phyloP scores from a whole-genome alignment of 2,329 filamentous ascomycete species.

The Tolypocladium ophioglossoides region DNA sequence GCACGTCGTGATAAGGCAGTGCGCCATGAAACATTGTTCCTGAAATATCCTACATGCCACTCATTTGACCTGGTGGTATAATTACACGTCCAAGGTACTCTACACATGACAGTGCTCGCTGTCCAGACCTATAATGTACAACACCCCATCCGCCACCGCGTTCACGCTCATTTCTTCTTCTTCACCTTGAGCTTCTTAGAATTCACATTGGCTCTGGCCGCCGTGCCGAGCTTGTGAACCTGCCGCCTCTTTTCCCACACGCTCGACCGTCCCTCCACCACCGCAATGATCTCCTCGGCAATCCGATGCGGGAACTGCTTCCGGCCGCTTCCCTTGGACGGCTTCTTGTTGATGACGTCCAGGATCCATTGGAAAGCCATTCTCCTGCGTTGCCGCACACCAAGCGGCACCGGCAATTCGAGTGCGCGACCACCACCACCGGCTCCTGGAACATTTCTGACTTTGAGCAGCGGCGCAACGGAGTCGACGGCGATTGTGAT shows the following conservation, averaged over 20 bases:
- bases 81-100: neutral
- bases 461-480: slow-evolving; percentile 76
- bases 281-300: slow-evolving; percentile 75
- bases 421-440: slow-evolving; percentile 79
- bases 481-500: slow-evolving; percentile 86
- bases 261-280: slow-evolving; percentile 73
- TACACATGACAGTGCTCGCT: neutral
- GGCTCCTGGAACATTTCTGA: slow-evolving; percentile 64
- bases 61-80: neutral
- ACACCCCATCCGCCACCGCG: neutral
- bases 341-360: slow-evolving; percentile 69
- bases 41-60: neutral
- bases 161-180: slow-evolving; percentile 20
- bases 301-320: slow-evolving; percentile 66
- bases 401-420: slow-evolving; percentile 71
- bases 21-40: neutral
- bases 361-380: slow-evolving; percentile 83
- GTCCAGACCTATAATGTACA: neutral
- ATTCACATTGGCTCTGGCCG: slow-evolving; percentile 61
- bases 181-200: slow-evolving; percentile 25
- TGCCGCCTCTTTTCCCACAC: slow-evolving; percentile 75
- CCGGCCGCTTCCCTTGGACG: slow-evolving; percentile 59
- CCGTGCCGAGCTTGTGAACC: slow-evolving; percentile 73
- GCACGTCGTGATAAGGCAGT: neutral
- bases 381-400: slow-evolving; percentile 63